Base-by-base conservation (phyloP, 1,139 yeast species). In the Debaryomyces robertsiae region DNA sequence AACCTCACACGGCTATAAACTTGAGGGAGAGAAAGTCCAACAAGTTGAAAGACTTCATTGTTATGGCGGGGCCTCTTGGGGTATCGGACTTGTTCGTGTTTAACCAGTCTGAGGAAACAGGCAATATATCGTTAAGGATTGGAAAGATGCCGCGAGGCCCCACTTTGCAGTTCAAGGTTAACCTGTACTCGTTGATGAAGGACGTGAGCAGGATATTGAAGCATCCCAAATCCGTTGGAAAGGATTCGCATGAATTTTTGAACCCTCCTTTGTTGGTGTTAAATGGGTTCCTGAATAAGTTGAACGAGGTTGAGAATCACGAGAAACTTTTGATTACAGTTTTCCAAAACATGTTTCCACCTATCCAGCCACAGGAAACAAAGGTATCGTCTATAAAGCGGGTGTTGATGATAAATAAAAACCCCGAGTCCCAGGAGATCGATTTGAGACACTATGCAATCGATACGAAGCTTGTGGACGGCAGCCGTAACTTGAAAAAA, bases 1-100 rank as follows among this genome's bases (percentile, higher is more conserved):
- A 89, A 60, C 99, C 99, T 19, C 95, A 93, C 55, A 93, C 99
- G 3, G 97, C 98, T 13, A 81, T 89, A 53, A 85, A 82, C 52
- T 75, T 94, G 47, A 76, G 84, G 50, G 98, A 94, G 65, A 74
- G 98, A 39, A 88, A 88, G 61, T 74, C 88, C 34, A 94, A 94
- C 62, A 84, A 82, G 57, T 73, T 93, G 49, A 86, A 85, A 61
- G 98, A 93, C 65, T 93, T 87, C 55, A 78, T 91, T 14, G 96
- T 90, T 16, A 91, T 93, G 97, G 90, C 97, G 28, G 98, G 98
- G 3, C 98, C 98, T 6, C 72, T 93, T 39, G 96, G 96, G 27
- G 96, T 94, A 10, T 76, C 93, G 6, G 96, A 93, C 62, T 65
- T 94, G 58, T 80, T 93, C 66, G 73, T 93, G 18, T 90, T 93